phyloP scores from a whole-genome alignment of 1,139 yeast species.

The Geotrichum candidum region DNA sequence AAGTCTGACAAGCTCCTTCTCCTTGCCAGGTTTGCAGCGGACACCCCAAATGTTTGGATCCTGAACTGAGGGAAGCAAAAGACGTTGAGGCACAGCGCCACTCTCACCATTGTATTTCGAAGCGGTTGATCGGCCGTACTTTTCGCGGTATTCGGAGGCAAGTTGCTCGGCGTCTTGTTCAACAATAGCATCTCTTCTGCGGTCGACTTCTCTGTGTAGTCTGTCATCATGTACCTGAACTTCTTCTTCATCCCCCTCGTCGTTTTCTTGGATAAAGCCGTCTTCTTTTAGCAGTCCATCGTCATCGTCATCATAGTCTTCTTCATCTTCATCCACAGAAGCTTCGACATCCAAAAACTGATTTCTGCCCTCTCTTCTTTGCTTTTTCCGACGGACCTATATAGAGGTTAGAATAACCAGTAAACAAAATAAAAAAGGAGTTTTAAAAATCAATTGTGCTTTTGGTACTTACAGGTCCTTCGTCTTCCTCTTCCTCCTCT shows the following conservation, averaged over 20 bases:
- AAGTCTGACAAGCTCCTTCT: conserved; percentile 82
- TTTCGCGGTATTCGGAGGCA: conserved; percentile 87
- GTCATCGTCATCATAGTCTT: conserved; percentile 89
- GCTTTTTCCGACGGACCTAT: conserved; percentile 61
- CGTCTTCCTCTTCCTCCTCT: conserved; percentile 29
- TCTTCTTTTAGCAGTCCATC: conserved; percentile 75
- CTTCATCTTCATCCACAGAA: conserved; percentile 97
- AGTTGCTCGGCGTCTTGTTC: conserved; percentile 93
- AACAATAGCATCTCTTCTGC: conserved; percentile 79
- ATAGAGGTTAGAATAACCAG: conserved; percentile 34
- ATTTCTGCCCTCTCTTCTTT: conserved; percentile 67
- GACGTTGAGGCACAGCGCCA: conserved; percentile 85
- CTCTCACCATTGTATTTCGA: conserved; percentile 84
- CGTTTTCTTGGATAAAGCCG: conserved; percentile 44
- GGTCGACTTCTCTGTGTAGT: conserved; percentile 85
- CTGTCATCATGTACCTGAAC: conserved; percentile 55
- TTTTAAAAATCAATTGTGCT: conserved; percentile 18
- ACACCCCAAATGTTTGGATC: conserved; percentile 97
- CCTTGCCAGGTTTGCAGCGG: conserved; percentile 88
- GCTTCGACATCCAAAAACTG: conserved; percentile 98
- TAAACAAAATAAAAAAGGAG: conserved; percentile 23
- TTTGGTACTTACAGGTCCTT: conserved; percentile 24
- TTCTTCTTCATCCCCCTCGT: conserved; percentile 49
- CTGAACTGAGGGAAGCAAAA: conserved; percentile 88
- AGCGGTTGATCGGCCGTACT: conserved; percentile 82